Evolutionary conservation across 495 filamentous ascomycete species (phyloP), one percentile per base, ranked within the genome.

Genomic region (Penicillium canescens): DNA sequence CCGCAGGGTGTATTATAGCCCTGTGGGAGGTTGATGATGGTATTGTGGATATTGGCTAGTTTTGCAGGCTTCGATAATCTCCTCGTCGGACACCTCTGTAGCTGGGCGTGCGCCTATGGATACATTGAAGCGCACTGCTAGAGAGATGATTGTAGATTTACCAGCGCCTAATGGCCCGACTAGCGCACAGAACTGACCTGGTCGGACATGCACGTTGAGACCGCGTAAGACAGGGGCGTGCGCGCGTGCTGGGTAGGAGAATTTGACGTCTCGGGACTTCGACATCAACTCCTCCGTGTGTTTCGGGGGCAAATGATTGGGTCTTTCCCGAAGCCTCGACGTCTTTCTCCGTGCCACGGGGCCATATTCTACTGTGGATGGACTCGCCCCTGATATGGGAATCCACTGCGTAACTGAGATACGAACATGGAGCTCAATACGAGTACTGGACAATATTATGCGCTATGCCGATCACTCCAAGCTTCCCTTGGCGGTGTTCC

Each of bases 1-100:
- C 84, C 85, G 40, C 84, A 83, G n/a, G 75, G 66, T 1, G 85
- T 88, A 37, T 86, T 68, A 55, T 89, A 89, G 6, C 82, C 82
- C 3, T 86, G 71, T 0, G 83, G 83, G 26, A 87, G 59, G 3
- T 65, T 63, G 48, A 66, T 58, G 56, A 88, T 80, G 12, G 75
- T 74, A 20, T 84, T 78, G 61, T 85, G 81, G 58, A 86, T 82
- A 45, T 80, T 78, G 42, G 81, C 81, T 33, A 83, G 63, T 20
- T 66, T 66, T 70, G 56, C 80, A 84, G 7, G 82, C 81, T 20
- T 76, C 77, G 48, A 80, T 74, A 37, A 86, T 79, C 26, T 86
- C 81, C 0, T 61, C 70, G 39, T 74, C 66, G 0, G 73, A 72
- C 3, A 76, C 67, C 12, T 75, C 68, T 43, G 69, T 67, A 0